Conservation (phyloP, 768 basidiomycete species). For the Boletus sp. region DNA sequence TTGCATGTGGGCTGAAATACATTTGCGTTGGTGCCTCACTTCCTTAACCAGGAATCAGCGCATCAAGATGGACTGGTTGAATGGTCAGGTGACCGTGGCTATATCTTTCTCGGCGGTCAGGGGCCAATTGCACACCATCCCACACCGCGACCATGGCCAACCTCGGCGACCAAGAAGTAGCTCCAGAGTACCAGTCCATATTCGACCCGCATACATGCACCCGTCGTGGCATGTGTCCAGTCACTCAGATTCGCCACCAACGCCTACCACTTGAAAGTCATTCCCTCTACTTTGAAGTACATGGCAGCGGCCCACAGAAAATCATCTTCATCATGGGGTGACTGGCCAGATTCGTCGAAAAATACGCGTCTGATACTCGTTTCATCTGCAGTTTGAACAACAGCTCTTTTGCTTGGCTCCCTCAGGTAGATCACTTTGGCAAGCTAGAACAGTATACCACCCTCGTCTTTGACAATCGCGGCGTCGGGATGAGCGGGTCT, state of each 20-base stretch:
- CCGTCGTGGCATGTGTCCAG: conserved; percentile 74
- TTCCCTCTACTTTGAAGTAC: conserved; percentile 76
- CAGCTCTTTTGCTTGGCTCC: conserved; percentile 58
- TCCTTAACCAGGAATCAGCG: too few relatives aligned
- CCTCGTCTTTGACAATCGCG: conserved; percentile 82
- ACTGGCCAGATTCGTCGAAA: neutral
- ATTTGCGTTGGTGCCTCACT: too few relatives aligned
- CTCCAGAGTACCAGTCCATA: conserved; percentile 36
- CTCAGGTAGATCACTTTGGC: conserved; percentile 65
- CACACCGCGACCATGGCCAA: conserved; percentile 4
- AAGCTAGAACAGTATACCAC: conserved; percentile 50
- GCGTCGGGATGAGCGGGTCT: conserved; percentile 70
- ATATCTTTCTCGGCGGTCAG: too few relatives aligned
- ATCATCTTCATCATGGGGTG: conserved; percentile 78
- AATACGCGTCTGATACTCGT: neutral
- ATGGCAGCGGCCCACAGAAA: conserved; percentile 64
- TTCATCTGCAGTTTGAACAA: conserved; percentile 49
- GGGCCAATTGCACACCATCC: neutral
- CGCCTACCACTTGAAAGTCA: conserved; percentile 57
- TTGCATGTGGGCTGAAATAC: too few relatives aligned
- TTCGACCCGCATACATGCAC: conserved; percentile 61
- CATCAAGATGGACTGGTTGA: too few relatives aligned
- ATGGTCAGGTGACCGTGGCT: too few relatives aligned
- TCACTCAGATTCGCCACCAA: conserved; percentile 49
- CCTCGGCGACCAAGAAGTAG: conserved; percentile 9